These are phyloP conservation scores for Yamadazyma conglobata DNA, from an alignment of 1,139 yeast genomes.

Conservation along the genomic window DNA sequence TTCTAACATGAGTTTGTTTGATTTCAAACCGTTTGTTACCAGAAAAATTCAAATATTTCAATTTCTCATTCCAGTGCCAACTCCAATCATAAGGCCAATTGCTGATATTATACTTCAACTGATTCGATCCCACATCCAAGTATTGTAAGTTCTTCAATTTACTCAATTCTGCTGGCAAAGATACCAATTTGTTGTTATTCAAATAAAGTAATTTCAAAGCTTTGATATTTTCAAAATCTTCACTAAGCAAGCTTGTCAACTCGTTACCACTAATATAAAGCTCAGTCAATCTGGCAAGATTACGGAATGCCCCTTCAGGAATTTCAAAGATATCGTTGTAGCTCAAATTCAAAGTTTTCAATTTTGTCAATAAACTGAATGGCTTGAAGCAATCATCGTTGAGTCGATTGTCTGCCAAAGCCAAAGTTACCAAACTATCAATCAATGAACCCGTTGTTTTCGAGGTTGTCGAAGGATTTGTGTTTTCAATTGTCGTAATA, in stretches of 20 bases:
- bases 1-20: constrained; percentile 53
- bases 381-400: constrained; percentile 74
- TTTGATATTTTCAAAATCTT: constrained; percentile 65
- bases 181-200: constrained; percentile 82
- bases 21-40: constrained; percentile 93
- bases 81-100: constrained; percentile 98
- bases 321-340: constrained; percentile 83
- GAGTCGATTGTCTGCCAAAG: constrained; percentile 80
- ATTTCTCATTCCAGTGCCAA: constrained; percentile 82
- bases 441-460: constrained; percentile 33
- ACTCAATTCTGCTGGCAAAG: constrained; percentile 87
- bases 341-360: constrained; percentile 69
- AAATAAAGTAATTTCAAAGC: constrained; percentile 61
- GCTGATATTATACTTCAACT: constrained; percentile 83
- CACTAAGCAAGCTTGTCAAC: constrained; percentile 76
- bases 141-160: constrained; percentile 61
- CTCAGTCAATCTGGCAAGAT: constrained; percentile 56
- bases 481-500: not conserved
- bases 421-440: constrained; percentile 53
- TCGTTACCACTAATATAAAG: constrained; percentile 85
- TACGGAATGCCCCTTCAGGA: constrained; percentile 65
- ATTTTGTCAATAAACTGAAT: constrained; percentile 54
- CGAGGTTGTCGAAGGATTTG: too few species aligned
- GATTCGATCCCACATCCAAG: constrained; percentile 90
- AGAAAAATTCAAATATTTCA: constrained; percentile 81